Base-by-base conservation (phyloP, 768 basidiomycete species). In the Mycena filopes region DNA sequence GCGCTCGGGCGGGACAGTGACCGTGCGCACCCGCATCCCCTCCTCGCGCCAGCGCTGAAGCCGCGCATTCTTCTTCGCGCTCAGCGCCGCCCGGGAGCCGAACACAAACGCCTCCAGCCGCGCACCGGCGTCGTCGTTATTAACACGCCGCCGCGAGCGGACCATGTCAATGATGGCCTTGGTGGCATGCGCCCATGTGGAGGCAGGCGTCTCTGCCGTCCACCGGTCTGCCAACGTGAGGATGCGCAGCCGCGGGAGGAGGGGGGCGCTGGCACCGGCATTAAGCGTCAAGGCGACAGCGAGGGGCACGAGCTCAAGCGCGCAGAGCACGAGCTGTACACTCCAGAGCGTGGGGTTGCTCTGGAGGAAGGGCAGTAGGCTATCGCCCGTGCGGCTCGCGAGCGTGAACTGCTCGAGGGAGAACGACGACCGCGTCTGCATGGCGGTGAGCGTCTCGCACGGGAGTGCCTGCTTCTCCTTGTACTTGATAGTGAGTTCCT, bases 401-500 rank as follows among this genome's bases (percentile, higher is more conserved):
- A 68, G 42, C 3, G 48, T 20, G n/a, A 68, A 47, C 0, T 45
- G 53, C 20, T 60, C 55, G 6, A 68, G 41, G 8, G 67, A 68
- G 33, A 61, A 65, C 1, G 33, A 38, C 8, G 67, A 68, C 26
- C 67, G 67, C 1, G 26, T 55, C 42, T 68, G 67, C 20, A 68
- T n/a, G 3, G 15, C 59, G 47, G 38, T 36, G 1, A 68, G 50
- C 3, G 56, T 54, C 16, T 29, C 49, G 47, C 63, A 58, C 0
- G 60, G 63, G 9, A 65, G 57, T 36, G 20, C 6, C 25, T 28
- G 38, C 2, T 9, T 20, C 41, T 54, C 46, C 25, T 41, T 61
- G 43, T 38, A 31, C 28, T 42, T 50, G 25, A 68, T 61, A n/a
- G 67, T 53, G 4, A 68, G 46, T 5, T 58, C 63, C 46, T 40